Percentiles rank a stretch among this genome's conserved stretches.
These are phyloP conservation scores for Pleurotus giganteus DNA, from an alignment of 768 basidiomycete genomes.

Conservation along the genomic window DNA sequence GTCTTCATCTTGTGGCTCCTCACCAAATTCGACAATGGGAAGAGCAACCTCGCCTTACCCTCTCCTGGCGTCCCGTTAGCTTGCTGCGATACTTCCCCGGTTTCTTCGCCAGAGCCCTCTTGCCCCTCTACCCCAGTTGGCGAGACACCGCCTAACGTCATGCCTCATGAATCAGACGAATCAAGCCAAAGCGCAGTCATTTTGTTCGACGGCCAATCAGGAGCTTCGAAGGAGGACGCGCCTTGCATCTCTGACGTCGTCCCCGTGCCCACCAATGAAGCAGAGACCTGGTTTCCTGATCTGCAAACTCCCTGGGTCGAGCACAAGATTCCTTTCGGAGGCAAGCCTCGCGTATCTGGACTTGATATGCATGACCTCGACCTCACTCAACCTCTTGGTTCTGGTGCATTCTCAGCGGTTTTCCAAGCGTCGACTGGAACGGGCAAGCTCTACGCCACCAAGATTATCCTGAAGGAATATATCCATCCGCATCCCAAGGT, in stretches of 20 bases:
- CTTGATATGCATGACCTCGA: not conserved
- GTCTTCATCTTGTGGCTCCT: not conserved
- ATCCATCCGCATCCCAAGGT: constrained; percentile 2
- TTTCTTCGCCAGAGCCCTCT: not conserved
- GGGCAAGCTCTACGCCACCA: not conserved
- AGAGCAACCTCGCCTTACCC: not conserved
- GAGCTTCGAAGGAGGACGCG: not conserved
- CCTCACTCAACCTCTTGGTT: not conserved
- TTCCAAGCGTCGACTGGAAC: not conserved
- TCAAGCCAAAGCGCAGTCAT: not conserved
- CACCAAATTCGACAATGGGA: not conserved
- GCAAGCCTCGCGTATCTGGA: not conserved
- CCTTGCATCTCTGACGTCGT: not conserved
- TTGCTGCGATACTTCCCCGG: not conserved
- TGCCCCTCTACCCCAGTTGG: not conserved
- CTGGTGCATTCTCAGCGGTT: not conserved
- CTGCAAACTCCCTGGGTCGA: not conserved
- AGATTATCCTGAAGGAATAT: not conserved
- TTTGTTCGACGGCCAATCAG: not conserved
- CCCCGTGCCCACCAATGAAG: not conserved
- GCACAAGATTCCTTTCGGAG: not conserved
- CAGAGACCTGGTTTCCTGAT: not conserved
- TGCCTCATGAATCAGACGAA: not conserved
- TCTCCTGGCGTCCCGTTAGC: not conserved
- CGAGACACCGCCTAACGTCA: not conserved